Evolutionary conservation across 2,329 filamentous ascomycete species (phyloP), one percentile per base, ranked within the genome.

Genomic region (Pseudocercospora eumusae): DNA sequence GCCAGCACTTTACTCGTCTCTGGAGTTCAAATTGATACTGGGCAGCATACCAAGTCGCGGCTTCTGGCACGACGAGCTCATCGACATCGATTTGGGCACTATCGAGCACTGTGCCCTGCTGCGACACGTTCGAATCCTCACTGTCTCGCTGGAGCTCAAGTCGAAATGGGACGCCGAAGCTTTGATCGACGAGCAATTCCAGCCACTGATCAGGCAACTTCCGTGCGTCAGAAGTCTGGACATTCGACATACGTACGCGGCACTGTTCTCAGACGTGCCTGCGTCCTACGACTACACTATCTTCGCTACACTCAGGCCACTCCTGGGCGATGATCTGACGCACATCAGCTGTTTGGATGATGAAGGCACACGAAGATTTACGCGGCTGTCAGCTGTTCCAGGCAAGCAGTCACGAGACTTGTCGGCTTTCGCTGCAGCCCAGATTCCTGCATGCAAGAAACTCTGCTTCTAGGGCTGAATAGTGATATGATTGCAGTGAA

Each of bases 1-100:
- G 40, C 71, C 69, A 3, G 47, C 23, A n/a, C 15, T 50, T 2
- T 50, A 50, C 13, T 23, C 47, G 1, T 50, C 47, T 15, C 7
- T 50, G 23, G 47, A 50, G 9, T 50, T 50, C 47, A 50, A 50
- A 7, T 50, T 50, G 21, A 50, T 50, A 9, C 23, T 50, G 9
- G 47, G 47, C 8, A 50, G 47, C 47, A 23, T 25, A 25, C 47
- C 47, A n/a, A 50, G 47, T n/a, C 47, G 47, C n/a, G 23, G 47
- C 21, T 50, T 50, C 11, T 50, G 23, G 20, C 47, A 50, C 47
- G 47, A 50, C 15, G 47, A 50, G 23, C 47, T 50, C 20, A 27
- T 50, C 21, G 47, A 50, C 11, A 28, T 50, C 15, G 47, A 50
- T 7, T n/a, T 50, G 47, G 47, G 47, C 15, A n/a, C 1, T n/a